Evolutionary conservation across 2,329 filamentous ascomycete species (phyloP).

Genomic region (Verticillium albo-atrum): DNA sequence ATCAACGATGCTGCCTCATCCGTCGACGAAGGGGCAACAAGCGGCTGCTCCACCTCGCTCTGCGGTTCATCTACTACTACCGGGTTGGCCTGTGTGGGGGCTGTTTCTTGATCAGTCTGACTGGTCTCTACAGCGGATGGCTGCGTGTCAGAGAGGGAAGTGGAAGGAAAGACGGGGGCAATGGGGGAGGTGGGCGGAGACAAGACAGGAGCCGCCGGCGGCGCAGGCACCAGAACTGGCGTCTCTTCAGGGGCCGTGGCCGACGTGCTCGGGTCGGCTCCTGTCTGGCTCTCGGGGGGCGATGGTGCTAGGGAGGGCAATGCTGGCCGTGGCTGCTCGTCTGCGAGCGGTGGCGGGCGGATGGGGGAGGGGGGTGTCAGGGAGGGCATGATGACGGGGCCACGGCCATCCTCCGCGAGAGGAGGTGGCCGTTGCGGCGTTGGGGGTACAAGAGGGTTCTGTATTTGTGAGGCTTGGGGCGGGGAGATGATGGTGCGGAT

Average conservation of each 20-base stretch:
- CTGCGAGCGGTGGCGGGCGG: slow-evolving; percentile 3
- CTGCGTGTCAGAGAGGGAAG: slow-evolving; percentile 3
- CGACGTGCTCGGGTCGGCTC: not conserved
- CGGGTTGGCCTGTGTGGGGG: slow-evolving; percentile 8
- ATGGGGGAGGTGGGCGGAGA: not conserved
- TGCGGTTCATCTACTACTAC: not conserved
- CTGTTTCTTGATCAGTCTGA: slow-evolving; percentile 29
- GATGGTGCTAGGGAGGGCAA: not conserved
- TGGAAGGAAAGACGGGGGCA: slow-evolving; percentile 1
- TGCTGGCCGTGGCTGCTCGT: not conserved
- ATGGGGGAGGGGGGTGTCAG: slow-evolving; percentile 3
- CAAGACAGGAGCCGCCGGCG: not conserved
- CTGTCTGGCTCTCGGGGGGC: not conserved
- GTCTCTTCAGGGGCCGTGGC: not conserved
- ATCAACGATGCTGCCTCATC: not conserved
- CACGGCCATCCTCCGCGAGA: not conserved
- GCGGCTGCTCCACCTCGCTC: not conserved
- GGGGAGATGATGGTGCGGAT: not conserved
- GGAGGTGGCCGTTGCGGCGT: not conserved
- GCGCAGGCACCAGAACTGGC: not conserved
- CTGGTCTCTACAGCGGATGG: slow-evolving; percentile 22
- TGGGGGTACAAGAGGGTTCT: not conserved
- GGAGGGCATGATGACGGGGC: not conserved
- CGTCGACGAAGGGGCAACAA: not conserved
- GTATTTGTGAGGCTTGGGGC: slow-evolving; percentile 1